Evolutionary conservation across 2,329 filamentous ascomycete species (phyloP), one percentile per base, ranked within the genome.

Genomic region (Xylaria sp.): DNA sequence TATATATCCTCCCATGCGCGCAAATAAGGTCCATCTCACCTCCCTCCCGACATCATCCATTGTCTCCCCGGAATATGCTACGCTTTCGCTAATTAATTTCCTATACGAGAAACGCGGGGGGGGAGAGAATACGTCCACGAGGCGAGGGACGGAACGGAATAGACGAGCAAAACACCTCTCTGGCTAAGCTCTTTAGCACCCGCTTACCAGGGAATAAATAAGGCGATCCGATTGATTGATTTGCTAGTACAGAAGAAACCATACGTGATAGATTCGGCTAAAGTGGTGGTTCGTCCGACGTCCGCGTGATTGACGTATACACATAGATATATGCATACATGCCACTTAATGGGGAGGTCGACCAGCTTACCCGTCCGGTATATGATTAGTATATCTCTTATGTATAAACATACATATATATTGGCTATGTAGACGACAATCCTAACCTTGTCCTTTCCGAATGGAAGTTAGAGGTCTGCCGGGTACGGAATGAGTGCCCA

Each of bases 151-250:
- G 32, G 24, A 51, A 61, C 12, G 47, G 47, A 36, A 9, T 36
- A 36, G 21, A 60, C 24, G 17, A 32, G 3, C 14, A 17, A 19
- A 42, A n/a, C 19, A 64, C n/a, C n/a, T 48, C 65, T 59, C 19
- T 64, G 60, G 61, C 60, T 60, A 67, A 67, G 65, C 55, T 67
- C 50, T 32, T 54, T 54, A 54, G 50, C 50, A n/a, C 27, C 50
- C 50, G 50, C 9, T 27, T 9, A 17, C 21, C 12, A 27, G 21
- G 48, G 8, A 51, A 24, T 51, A 32, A 34, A 53, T 19, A 39
- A 39, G 50, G 48, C 19, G 21, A 51, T n/a, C 19, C n/a, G 5
- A 27, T 17, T 51, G 48, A 51, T 51, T 34, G 64, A 63, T 67
- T 67, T 64, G 53, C 17, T 47, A 47, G n/a, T 47, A 17, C n/a